Conservation (phyloP, 768 basidiomycete genomes). For the Lentinula boryana region DNA sequence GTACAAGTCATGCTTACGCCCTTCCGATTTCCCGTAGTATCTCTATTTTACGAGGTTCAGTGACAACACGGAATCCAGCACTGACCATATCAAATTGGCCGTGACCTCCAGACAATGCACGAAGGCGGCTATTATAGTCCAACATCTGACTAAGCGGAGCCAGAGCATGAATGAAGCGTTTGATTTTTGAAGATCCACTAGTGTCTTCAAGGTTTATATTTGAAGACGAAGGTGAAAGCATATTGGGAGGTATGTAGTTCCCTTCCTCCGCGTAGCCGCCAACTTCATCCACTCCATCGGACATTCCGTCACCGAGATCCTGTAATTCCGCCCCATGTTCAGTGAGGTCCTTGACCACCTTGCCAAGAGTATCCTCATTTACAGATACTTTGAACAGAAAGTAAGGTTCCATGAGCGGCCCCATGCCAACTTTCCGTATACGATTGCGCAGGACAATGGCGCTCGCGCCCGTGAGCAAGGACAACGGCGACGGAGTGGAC, state of each 20-base stretch:
- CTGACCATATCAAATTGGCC: conserved; percentile 74
- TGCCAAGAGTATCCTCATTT: conserved; percentile 62
- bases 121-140: conserved; percentile 72
- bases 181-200: conserved; percentile 33
- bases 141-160: conserved; percentile 81
- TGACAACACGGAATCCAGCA: conserved; percentile 72
- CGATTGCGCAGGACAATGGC: conserved; percentile 58
- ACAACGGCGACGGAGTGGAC: conserved; percentile 37
- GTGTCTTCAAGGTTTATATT: conserved; percentile 20
- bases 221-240: conserved; percentile 66
- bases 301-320: conserved; percentile 45
- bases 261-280: conserved; percentile 54
- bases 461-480: conserved; percentile 59
- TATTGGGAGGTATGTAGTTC: conserved; percentile 69
- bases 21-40: conserved; percentile 78
- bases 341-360: conserved; percentile 78
- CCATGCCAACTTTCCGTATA: conserved; percentile 58
- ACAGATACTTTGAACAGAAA: conserved; percentile 64
- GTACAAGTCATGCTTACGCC: conserved; percentile 30
- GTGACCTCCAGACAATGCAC: conserved; percentile 78
- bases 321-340: conserved; percentile 77
- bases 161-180: conserved; percentile 62
- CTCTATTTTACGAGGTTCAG: conserved; percentile 54
- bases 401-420: conserved; percentile 77
- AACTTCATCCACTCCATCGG: conserved; percentile 26